Base-by-base conservation (phyloP, 768 basidiomycete genomes). In the Pulveroboletus sp. region DNA sequence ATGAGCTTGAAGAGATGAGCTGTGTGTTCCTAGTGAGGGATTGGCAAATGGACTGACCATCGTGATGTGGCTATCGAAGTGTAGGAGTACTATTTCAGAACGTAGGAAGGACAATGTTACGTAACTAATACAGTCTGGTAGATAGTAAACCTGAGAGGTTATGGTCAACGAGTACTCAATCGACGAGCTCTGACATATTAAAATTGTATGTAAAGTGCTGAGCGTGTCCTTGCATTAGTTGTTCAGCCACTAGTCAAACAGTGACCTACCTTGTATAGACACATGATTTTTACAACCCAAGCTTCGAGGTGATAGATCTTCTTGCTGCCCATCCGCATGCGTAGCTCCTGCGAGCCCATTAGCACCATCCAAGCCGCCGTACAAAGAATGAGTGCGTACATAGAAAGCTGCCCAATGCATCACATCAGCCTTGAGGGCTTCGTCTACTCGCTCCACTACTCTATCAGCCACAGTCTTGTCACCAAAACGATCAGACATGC, bases 381-480 rank as follows among this genome's bases (percentile, higher is more conserved):
- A 31, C 16, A 43, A 47, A 39, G 31, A 44, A 35, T 20, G 16
- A 29, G 21, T 17, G 70, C 89, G 52, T 62, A 93, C 93, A 66
- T 97, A 97, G 64, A 95, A 87, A 20, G 97, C 93, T 4, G 95
- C 92, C 94, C 94, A 98, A 63, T 97, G 93, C 77, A 97, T 90
- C 58, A 98, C 84, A 58, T 97, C 93, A 0, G 87, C 82, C 70
- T 94, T 97, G 49, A 99, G 65, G 43, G 76, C 76, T 64, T 97
- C 94, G 65, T 98, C 94, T 5, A 95, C 89, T 51, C 82, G 80
- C 39, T 92, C 87, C 21, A 93, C 84, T 14, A 98, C 79, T 8
- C 84, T 80, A 49, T 92, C 90, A 14, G 94, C 89, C 33, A 98
- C 81, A 4, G 95, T 99, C 95, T 97, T n/a, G 16, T 29, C 32